Evolutionary conservation across 2,329 filamentous ascomycete genomes (phyloP), one percentile per base, ranked within the genome.

Genomic region (Chaetomium sp.): DNA sequence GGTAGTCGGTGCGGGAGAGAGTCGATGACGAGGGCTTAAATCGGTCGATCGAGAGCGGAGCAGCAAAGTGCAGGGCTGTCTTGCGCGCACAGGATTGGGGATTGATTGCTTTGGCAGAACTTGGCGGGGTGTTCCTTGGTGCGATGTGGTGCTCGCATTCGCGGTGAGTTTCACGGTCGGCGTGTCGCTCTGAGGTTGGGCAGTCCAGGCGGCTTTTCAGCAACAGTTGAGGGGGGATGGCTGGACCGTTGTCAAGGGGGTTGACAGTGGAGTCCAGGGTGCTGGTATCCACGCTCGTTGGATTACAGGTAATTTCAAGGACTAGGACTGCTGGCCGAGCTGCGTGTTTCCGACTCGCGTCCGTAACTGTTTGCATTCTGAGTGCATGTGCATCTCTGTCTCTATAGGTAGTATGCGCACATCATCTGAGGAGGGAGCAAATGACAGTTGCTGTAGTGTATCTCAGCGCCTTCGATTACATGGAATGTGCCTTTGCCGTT

Each of bases 121-220:
- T 35, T 56, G 35, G 29, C 33, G 54, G 35, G 47, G 27, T 7
- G 47, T 21, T 42, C 42, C 57, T 53, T 25, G 53, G 62, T 56
- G 57, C 21, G 35, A 38, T 58, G 35, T 55, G 56, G 38, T 60
- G 42, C 49, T 64, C 42, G 38, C 35, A 54, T 51, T 57, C 27
- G 47, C 59, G 35, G 54, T 58, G 58, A 54, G 45, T 57, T 10
- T 53, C 29, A 42, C 38, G 31, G 62, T 65, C 64, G 66, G 67
- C 67, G 68, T 68, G 68, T 69, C 68, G 65, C 61, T 38, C 35
- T 53, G 56, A 68, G 68, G 68, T 70, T 70, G 69, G 68, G 65
- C 69, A 68, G 66, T 62, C 49, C 58, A 63, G 51, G 63, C 55
- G 58, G 65, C 65, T 58, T 65, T 66, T 66, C 66, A 65, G 62